Evolutionary conservation across 345 rosid species (phyloP).

Genomic region (Garcia nutans): DNA sequence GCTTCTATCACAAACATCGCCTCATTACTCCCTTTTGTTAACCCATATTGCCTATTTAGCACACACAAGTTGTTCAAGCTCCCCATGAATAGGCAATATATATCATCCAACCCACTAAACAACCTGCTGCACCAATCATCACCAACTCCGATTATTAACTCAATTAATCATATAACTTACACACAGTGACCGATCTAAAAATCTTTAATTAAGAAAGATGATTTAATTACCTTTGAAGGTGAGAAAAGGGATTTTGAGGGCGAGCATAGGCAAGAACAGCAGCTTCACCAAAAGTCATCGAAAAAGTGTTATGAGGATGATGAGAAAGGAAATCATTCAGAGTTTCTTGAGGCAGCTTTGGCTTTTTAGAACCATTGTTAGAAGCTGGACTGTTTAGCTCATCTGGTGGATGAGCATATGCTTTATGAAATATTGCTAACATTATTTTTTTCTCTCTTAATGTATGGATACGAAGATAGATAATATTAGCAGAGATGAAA

Average conservation of each 20-base stretch:
- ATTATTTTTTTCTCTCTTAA: background rate
- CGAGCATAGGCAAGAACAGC: constrained; percentile 31
- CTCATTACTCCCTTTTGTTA: constrained; percentile 48
- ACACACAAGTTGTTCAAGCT: constrained; percentile 52
- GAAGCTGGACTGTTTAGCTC: constrained; percentile 30
- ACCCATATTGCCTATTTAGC: constrained; percentile 59
- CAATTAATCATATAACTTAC: too few species aligned
- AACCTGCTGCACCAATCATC: constrained; percentile 16
- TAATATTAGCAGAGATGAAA: background rate
- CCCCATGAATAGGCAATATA: constrained; percentile 65
- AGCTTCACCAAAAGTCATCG: constrained; percentile 24
- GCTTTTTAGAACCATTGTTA: constrained; percentile 6
- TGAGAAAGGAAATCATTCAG: constrained; percentile 22
- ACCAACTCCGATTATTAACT: background rate
- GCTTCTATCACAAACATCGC: constrained; percentile 67
- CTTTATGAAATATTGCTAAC: constrained; percentile 34
- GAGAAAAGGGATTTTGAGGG: constrained; percentile 4
- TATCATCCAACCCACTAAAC: constrained; percentile 49
- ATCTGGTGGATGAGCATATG: constrained; percentile 35
- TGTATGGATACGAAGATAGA: background rate
- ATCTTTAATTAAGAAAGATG: too few species aligned
- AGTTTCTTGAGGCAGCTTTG: constrained; percentile 29
- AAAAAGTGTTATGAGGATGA: constrained; percentile 22
- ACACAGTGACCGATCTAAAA: too few species aligned
- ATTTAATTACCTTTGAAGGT: constrained; percentile 4